Base-by-base conservation (phyloP, 2,329 filamentous ascomycete genomes). In the Coniochaeta ligniaria region DNA sequence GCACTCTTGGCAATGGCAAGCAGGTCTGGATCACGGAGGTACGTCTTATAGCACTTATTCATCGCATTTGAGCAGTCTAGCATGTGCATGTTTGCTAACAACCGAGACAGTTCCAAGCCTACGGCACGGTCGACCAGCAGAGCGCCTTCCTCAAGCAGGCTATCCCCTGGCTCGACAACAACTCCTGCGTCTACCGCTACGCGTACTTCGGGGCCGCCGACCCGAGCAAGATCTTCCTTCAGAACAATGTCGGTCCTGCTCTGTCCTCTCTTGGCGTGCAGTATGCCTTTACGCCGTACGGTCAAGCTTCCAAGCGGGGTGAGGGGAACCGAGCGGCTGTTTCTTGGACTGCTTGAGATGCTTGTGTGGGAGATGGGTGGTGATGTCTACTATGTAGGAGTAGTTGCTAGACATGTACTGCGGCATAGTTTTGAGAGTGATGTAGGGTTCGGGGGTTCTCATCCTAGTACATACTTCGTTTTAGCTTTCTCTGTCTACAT, bases 11-110 rank as follows among this genome's bases (percentile, higher is more conserved):
- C 36, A 68, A 69, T 54, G 71, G 70, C 26, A 72, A 73, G 60
- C 71, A 72, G n/a, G 67, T 81, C 60, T 81, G 74, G 74, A 68
- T 81, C 52, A 79, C 76, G 28, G 79, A 82, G 67, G 65, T 68
- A 52, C 35, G 60, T 7, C 36, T 31, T 31, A 31, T 31, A 6
- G 28, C 9, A n/a, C 28, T 31, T 5, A 31, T 31, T 9, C 5
- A 6, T 9, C 28, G 28, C 28, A 31, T 9, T n/a, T n/a, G n/a
- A n/a, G n/a, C n/a, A n/a, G n/a, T n/a, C 2, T 17, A 16, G 28
- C 9, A 31, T 31, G 28, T 31, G 5, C 28, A 5, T 31, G 9
- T 31, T 31, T 9, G 28, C 28, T 31, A 22, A 7, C 16, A 7
- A 7, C 52, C 33, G 33, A 56, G 31, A 35, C 38, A 64, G 60